phyloP scores from a whole-genome alignment of 495 filamentous ascomycete species.

The Talaromyces liani region DNA sequence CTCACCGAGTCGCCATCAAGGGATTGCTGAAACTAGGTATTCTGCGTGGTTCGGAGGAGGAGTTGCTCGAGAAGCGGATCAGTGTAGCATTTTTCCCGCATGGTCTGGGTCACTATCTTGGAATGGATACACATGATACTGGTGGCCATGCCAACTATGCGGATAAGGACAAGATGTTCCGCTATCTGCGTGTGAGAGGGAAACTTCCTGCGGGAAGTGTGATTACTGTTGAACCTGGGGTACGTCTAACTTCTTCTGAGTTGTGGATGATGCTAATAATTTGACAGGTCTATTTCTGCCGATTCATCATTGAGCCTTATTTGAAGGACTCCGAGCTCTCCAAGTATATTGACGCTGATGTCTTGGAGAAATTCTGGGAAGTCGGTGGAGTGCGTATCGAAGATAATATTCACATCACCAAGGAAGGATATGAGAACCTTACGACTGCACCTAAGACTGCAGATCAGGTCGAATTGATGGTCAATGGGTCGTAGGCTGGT shows the following conservation, averaged over 20 bases:
- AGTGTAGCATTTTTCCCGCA: slow-evolving; percentile 90
- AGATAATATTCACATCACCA: slow-evolving; percentile 71
- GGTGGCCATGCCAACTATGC: slow-evolving; percentile 81
- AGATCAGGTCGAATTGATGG: slow-evolving; percentile 55
- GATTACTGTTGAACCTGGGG: slow-evolving; percentile 85
- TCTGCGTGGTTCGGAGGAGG: slow-evolving; percentile 56
- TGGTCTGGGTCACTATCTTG: slow-evolving; percentile 84
- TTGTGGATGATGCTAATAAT: background rate
- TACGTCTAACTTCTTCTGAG: slow-evolving; percentile 29
- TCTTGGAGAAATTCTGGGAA: slow-evolving; percentile 78
- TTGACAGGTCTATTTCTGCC: slow-evolving; percentile 80
- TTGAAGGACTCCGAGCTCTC: slow-evolving; percentile 59
- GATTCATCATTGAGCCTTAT: slow-evolving; percentile 84
- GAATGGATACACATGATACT: slow-evolving; percentile 92
- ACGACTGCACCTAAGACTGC: slow-evolving; percentile 69
- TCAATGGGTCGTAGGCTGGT: slow-evolving; percentile 3
- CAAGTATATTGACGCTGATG: slow-evolving; percentile 64
- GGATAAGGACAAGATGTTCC: slow-evolving; percentile 78
- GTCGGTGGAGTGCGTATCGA: slow-evolving; percentile 81
- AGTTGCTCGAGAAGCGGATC: slow-evolving; percentile 65
- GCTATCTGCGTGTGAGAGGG: slow-evolving; percentile 76
- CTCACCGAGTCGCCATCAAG: slow-evolving; percentile 74
- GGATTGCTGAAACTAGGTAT: slow-evolving; percentile 73
- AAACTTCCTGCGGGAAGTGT: slow-evolving; percentile 67
- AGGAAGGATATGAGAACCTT: slow-evolving; percentile 70